Conservation (phyloP, 352 stramenopile genomes). For the Phytophthora capsici region DNA sequence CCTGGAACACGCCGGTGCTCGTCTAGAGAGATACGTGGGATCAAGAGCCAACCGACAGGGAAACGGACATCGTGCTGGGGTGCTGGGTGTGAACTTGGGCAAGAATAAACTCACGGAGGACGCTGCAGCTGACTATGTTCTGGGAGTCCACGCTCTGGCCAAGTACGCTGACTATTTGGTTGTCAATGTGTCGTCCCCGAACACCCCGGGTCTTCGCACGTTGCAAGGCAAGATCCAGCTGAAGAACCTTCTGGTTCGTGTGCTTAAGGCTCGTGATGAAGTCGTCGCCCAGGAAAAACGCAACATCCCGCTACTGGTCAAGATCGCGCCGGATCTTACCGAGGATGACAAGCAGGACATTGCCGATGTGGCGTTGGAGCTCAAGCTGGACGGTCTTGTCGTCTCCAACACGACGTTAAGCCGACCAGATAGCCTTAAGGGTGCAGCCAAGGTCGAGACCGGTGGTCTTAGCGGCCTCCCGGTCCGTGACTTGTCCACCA, state of each 20-base stretch:
- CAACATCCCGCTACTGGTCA: constrained; percentile 94
- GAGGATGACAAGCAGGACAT: constrained; percentile 96
- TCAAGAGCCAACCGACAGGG: constrained; percentile 38
- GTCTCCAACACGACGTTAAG: constrained; percentile 98
- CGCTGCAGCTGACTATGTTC: constrained; percentile 89
- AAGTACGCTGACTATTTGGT: constrained; percentile 98
- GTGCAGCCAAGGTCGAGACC: constrained; percentile 76
- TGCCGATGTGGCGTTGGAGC: constrained; percentile 85
- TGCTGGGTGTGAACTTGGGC: constrained; percentile 97
- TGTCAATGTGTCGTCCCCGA: constrained; percentile 98
- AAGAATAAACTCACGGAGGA: constrained; percentile 97
- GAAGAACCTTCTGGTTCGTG: constrained; percentile 70
- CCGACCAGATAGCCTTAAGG: constrained; percentile 84
- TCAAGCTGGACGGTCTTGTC: constrained; percentile 95
- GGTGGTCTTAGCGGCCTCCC: constrained; percentile 97
- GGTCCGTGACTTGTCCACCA: constrained; percentile 93
- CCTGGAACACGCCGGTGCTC: constrained; percentile 74
- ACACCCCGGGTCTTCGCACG: constrained; percentile 91
- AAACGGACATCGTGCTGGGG: constrained; percentile 61
- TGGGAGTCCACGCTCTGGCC: constrained; percentile 91
- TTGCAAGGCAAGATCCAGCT: constrained; percentile 87
- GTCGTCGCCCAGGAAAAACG: constrained; percentile 62
- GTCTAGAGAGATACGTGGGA: constrained; percentile 67
- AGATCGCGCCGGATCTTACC: constrained; percentile 97
- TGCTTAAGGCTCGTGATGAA: constrained; percentile 72